phyloP scores from a whole-genome alignment of 177 flowering plant species.

The Vitis hybrid region DNA sequence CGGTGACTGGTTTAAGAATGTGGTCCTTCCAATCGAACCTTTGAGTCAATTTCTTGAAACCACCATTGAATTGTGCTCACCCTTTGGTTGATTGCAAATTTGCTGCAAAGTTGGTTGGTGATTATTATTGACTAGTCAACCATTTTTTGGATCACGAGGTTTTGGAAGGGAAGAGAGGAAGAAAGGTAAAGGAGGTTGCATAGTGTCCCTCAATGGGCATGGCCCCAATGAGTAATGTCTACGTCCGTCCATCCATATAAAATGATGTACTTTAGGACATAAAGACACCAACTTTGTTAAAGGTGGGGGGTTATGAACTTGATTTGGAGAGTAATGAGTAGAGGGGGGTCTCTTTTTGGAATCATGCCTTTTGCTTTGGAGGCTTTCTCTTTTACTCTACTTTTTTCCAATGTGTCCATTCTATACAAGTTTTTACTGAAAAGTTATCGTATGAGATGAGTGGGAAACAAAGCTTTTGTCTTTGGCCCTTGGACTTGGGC shows the following conservation, averaged over 20 bases:
- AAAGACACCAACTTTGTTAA: constrained; percentile 5
- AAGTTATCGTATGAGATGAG: neutral
- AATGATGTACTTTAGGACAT: constrained; percentile 1
- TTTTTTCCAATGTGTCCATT: neutral
- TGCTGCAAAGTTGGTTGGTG: no score
- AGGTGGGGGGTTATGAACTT: neutral
- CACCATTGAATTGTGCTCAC: no score
- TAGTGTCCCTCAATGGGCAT: no score
- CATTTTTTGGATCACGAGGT: no score
- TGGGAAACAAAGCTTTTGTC: neutral
- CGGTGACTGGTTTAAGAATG: no score
- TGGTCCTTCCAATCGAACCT: no score
- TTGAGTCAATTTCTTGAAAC: no score
- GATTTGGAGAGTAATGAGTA: neutral
- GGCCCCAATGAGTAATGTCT: neutral
- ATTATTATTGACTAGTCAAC: no score
- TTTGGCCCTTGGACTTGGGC: neutral
- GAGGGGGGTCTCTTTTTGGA: constrained; percentile 11
- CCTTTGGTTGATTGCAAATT: no score
- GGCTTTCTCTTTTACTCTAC: neutral
- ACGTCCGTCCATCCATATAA: neutral
- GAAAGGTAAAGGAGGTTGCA: neutral
- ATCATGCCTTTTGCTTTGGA: constrained; percentile 12
- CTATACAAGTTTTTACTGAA: neutral
- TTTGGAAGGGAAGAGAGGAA: neutral